Evolutionary conservation across 163 green algal genomes (phyloP).

Genomic region (Chlorella variabilis): DNA sequence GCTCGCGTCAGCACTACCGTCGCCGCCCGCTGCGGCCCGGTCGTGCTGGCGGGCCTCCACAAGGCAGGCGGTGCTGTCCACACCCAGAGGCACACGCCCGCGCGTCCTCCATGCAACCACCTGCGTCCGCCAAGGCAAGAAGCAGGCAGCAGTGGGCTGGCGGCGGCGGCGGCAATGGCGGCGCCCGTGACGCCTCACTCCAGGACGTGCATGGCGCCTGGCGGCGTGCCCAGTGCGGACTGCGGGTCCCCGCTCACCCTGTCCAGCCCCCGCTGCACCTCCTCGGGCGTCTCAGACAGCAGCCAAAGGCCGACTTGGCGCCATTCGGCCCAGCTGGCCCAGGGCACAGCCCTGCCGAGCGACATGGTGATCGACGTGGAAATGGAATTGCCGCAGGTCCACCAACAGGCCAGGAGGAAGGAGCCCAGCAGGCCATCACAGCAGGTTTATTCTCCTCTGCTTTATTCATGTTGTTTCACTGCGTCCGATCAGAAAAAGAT

Average conservation of each 20-base stretch:
- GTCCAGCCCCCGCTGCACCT: constrained; percentile 48
- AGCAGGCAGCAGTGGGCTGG: background rate
- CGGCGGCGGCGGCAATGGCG: background rate
- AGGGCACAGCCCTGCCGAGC: constrained; percentile 66
- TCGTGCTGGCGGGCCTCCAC: constrained; percentile 52
- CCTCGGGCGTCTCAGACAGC: constrained; percentile 30
- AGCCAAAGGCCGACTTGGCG: constrained; percentile 51
- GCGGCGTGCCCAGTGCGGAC: too few species aligned
- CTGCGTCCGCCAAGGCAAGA: constrained; percentile 10
- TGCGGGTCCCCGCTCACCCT: constrained; percentile 21
- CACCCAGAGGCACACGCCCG: constrained; percentile 68
- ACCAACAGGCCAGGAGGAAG: background rate
- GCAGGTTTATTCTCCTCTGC: too few species aligned
- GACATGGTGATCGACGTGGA: constrained; percentile 29
- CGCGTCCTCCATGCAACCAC: constrained; percentile 67
- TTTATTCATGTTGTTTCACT: too few species aligned
- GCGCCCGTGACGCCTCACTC: background rate
- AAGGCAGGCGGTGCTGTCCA: constrained; percentile 73
- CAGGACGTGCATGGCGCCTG: background rate
- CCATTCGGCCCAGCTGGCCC: constrained; percentile 79
- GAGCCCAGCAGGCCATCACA: too few species aligned
- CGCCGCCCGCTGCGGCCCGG: background rate
- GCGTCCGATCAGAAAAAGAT: too few species aligned
- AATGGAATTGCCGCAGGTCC: background rate
- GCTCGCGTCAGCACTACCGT: too few species aligned